A percentile compares a stretch with the other conserved stretches of the same genome.
Evolutionary conservation across 2,329 filamentous ascomycete genomes (phyloP).

Genomic region (Cladosporium sp.): DNA sequence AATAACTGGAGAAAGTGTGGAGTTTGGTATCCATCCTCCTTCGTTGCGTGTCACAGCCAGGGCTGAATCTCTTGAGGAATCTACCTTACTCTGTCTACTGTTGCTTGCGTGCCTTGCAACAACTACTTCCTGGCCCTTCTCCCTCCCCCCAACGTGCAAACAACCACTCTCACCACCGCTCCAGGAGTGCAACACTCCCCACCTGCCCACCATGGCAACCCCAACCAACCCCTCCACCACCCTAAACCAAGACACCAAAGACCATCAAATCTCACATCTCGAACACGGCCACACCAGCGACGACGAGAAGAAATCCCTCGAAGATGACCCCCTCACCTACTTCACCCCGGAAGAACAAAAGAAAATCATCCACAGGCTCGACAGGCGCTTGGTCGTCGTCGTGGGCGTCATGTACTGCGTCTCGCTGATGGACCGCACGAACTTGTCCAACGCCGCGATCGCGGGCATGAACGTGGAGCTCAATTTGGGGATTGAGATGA

Average conservation of each 20-base stretch:
- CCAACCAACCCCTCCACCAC: neutral
- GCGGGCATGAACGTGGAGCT: constrained; percentile 58
- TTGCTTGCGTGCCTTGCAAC: neutral
- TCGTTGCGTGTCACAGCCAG: neutral
- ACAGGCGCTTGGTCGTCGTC: constrained; percentile 53
- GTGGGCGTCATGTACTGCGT: constrained; percentile 67
- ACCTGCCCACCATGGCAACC: constrained; percentile 1
- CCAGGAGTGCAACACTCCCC: neutral
- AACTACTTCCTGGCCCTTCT: neutral
- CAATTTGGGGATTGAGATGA: constrained; percentile 19
- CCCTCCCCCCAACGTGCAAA: neutral
- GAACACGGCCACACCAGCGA: constrained; percentile 13
- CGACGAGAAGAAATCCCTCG: constrained; percentile 17
- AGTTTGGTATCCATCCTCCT: neutral
- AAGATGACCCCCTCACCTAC: constrained; percentile 27
- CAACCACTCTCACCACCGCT: neutral
- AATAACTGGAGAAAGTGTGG: neutral
- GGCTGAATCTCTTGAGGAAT: no score
- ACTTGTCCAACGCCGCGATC: constrained; percentile 71
- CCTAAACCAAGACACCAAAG: constrained; percentile 10
- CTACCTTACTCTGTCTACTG: neutral
- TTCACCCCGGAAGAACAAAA: constrained; percentile 30
- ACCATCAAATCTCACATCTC: constrained; percentile 2
- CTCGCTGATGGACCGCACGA: constrained; percentile 77
- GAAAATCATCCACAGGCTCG: constrained; percentile 67